A percentile compares a stretch with the other conserved stretches of the same genome.
Conservation (phyloP, 1,284 basidiomycete species). For the Cryptococcus sp. region DNA sequence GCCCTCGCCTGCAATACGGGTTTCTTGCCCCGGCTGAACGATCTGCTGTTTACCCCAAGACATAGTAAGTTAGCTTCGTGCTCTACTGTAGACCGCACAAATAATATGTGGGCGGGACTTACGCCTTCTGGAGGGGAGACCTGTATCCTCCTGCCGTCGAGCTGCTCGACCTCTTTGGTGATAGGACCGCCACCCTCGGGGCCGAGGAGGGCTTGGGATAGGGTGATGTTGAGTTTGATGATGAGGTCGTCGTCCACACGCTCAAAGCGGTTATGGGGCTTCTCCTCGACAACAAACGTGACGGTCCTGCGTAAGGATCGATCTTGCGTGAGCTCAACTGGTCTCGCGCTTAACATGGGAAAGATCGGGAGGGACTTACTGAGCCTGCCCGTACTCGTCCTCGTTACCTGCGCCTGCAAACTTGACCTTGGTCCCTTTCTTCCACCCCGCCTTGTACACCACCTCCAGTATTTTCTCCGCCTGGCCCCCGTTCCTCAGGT, state of each 20-base stretch:
- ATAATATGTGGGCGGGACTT: slow-evolving; percentile 27
- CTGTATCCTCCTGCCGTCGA: slow-evolving; percentile 75
- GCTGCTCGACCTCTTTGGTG: slow-evolving; percentile 57
- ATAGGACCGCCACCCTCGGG: slow-evolving; percentile 51
- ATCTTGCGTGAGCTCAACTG: neutral
- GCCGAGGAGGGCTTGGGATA: slow-evolving; percentile 75
- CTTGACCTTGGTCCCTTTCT: slow-evolving; percentile 79
- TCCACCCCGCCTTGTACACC: slow-evolving; percentile 68
- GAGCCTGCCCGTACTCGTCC: slow-evolving; percentile 64
- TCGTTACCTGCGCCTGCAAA: slow-evolving; percentile 87
- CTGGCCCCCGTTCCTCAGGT: slow-evolving; percentile 64
- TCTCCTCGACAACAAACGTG: slow-evolving; percentile 88
- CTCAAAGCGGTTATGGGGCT: slow-evolving; percentile 69
- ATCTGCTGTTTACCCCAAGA: slow-evolving; percentile 52
- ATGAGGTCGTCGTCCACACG: slow-evolving; percentile 79
- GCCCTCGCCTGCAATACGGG: slow-evolving; percentile 69
- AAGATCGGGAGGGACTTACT: slow-evolving; percentile 53
- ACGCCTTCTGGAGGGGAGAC: slow-evolving; percentile 61
- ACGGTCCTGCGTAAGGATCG: slow-evolving; percentile 55
- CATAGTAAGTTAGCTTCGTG: no score
- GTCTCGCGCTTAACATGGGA: neutral
- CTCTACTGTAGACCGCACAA: neutral
- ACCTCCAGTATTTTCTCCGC: slow-evolving; percentile 92
- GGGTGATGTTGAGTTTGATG: slow-evolving; percentile 61
- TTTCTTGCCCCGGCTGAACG: slow-evolving; percentile 75